Conservation (phyloP, 345 rosid species). For the Hibiscus syriacus region DNA sequence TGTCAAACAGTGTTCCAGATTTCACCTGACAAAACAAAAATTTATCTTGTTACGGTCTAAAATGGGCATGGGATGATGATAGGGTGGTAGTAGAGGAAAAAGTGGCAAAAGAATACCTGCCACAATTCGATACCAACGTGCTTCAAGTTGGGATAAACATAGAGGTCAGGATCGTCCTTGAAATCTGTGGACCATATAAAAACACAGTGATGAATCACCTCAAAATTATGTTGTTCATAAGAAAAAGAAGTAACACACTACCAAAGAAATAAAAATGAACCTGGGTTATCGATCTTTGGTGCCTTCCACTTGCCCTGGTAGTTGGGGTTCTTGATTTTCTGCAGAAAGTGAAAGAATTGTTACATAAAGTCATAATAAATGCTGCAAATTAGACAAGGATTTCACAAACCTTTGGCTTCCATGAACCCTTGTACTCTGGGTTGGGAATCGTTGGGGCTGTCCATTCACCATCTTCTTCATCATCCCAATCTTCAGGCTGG, state of each 20-base stretch:
- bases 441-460: conserved; percentile 85
- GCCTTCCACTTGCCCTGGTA: conserved; percentile 98
- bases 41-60: not conserved
- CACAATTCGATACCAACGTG: conserved; percentile 95
- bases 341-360: conserved; percentile 14
- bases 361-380: conserved; percentile 6
- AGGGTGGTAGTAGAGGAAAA: not conserved
- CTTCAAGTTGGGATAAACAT: conserved; percentile 84
- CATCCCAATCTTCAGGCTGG: conserved; percentile 99
- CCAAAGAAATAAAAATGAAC: conserved; percentile 21
- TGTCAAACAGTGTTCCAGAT: conserved; percentile 93
- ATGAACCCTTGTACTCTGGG: conserved; percentile 78
- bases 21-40: conserved; percentile 49
- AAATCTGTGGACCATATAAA: conserved; percentile 43
- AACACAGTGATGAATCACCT: not conserved
- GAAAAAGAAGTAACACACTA: not conserved
- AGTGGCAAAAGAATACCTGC: conserved; percentile 51
- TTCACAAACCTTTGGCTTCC: conserved; percentile 74
- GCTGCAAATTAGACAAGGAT: not conserved
- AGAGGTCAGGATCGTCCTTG: conserved; percentile 89
- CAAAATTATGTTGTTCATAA: not conserved
- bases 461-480: conserved; percentile 99
- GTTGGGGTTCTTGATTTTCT: conserved; percentile 95
- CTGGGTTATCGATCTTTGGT: conserved; percentile 96
- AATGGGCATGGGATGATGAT: not conserved